A percentile compares a stretch with the other conserved stretches of the same genome.
phyloP scores from a whole-genome alignment of 2,329 filamentous ascomycete genomes.

The Penicillium crustosum region DNA sequence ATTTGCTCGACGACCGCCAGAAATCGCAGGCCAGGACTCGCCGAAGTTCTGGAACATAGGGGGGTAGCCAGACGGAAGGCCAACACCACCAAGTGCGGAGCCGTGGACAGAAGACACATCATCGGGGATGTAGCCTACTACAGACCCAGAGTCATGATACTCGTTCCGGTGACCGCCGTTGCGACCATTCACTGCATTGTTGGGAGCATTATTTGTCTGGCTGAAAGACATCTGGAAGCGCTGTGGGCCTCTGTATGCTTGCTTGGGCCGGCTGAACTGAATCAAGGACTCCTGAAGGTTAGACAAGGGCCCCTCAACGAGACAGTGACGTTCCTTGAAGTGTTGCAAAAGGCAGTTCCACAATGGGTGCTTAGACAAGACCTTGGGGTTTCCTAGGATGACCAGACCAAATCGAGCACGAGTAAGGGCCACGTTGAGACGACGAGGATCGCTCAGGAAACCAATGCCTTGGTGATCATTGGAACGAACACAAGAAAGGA shows the following conservation, averaged over 20 bases:
- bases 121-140: slow-evolving; percentile 93
- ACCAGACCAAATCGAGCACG: slow-evolving; percentile 96
- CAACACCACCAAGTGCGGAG: slow-evolving; percentile 81
- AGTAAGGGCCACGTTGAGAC: slow-evolving; percentile 94
- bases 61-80: slow-evolving; percentile 79
- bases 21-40: slow-evolving; percentile 84
- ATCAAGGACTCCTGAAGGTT: slow-evolving; percentile 95
- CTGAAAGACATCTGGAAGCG: slow-evolving; percentile 79
- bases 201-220: slow-evolving; percentile 61
- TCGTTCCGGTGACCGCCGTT: slow-evolving; percentile 52
- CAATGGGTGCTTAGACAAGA: slow-evolving; percentile 93
- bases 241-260: slow-evolving; percentile 85
- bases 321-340: slow-evolving; percentile 94
- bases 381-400: slow-evolving; percentile 96
- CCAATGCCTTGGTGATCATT: slow-evolving; percentile 99
- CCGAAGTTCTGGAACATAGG: slow-evolving; percentile 95
- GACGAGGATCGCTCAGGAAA: slow-evolving; percentile 95
- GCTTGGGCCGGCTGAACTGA: slow-evolving; percentile 92
- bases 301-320: slow-evolving; percentile 91
- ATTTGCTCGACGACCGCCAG: slow-evolving; percentile 64
- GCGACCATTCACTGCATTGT: slow-evolving; percentile 53
- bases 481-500: slow-evolving; percentile 94
- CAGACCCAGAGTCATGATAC: slow-evolving; percentile 75
- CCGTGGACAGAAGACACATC: slow-evolving; percentile 96
- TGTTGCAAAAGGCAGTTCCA: slow-evolving; percentile 95